Evolutionary conservation across 768 basidiomycete species (phyloP).

Genomic region (Daedaleopsis sinensis): DNA sequence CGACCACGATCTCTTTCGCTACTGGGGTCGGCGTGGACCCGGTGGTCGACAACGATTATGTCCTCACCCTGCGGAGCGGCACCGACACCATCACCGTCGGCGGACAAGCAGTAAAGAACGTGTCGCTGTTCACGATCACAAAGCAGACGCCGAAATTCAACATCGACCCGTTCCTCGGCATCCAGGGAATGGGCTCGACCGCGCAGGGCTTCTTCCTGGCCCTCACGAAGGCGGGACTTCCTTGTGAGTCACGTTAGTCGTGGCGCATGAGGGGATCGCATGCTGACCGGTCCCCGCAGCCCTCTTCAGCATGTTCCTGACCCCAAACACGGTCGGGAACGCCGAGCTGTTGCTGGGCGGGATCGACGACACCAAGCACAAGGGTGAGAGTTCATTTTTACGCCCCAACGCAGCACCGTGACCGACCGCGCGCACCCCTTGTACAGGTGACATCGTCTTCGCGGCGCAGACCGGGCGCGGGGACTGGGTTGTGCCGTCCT

Average conservation of each 20-base stretch:
- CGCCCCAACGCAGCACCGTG: not conserved
- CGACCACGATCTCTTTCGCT: slow-evolving; percentile 50
- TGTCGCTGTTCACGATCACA: slow-evolving; percentile 53
- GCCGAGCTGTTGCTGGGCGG: slow-evolving; percentile 58
- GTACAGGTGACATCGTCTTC: slow-evolving; percentile 44
- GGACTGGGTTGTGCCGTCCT: slow-evolving; percentile 50
- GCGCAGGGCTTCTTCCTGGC: slow-evolving; percentile 54
- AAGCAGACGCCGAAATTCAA: slow-evolving; percentile 54
- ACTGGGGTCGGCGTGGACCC: slow-evolving; percentile 59
- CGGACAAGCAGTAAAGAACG: slow-evolving; percentile 40
- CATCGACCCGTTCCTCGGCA: slow-evolving; percentile 59
- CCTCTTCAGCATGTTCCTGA: slow-evolving; percentile 54
- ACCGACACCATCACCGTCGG: slow-evolving; percentile 55
- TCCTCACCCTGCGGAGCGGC: slow-evolving; percentile 47
- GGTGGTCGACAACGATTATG: slow-evolving; percentile 49
- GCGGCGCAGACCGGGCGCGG: slow-evolving; percentile 42
- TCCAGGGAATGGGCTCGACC: slow-evolving; percentile 55
- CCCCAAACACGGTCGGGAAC: slow-evolving; percentile 39
- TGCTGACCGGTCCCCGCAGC: slow-evolving; percentile 31
- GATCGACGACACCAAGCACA: slow-evolving; percentile 54
- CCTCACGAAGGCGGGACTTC: slow-evolving; percentile 50
- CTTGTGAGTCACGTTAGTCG: slow-evolving; percentile 39
- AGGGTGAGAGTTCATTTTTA: slow-evolving; percentile 34
- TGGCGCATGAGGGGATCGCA: not conserved
- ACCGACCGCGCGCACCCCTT: not conserved